Base-by-base conservation (phyloP, 2,329 filamentous ascomycete species). In the Blumeria graminis region DNA sequence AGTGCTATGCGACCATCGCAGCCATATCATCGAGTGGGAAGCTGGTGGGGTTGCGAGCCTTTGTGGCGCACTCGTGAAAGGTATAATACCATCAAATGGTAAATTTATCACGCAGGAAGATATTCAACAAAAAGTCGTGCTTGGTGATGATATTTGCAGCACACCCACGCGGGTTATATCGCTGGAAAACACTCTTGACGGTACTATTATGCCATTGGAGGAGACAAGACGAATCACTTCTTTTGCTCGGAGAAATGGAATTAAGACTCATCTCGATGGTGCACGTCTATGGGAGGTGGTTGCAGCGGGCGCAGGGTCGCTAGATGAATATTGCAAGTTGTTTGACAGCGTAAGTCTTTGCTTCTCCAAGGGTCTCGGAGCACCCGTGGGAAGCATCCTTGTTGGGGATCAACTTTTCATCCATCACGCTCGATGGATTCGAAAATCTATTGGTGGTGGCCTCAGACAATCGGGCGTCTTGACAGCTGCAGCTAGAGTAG, bases 131-230 rank as follows among this genome's bases (percentile, higher is more conserved):
- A 71, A 84, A 60, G 78, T 77, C 4, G 73, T 82, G 0, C 66
- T 88, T 0, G 62, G 74, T 60, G 76, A 84, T 56, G 78, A 93
- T 62, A 76, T 92, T 18, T 86, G 94, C 66, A 72, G 74, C 35
- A 88, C 84, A 63, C 87, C 88, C 0, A 94, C 88, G 0, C 78
- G 78, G 48, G 76, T 94, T 55, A 86, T 95, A 61, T 81, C 78
- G 59, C 72, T 94, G 52, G 88, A 95, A 66, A 94, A 94, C 66
- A 94, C 89, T 0, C 75, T 94, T 54, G 78, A 79, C 56, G 88
- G 88, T 28, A 80, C 81, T 63, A 73, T 94, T 48, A 82, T 86
- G 74, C 89, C 88, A 0, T 73, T 94, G 0, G 69, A 70, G 1
- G 87, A 94, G 67, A 75, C 80, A 9, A 73, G 72, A 58, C 73